phyloP scores from a whole-genome alignment of 2,329 filamentous ascomycete species.

The Neocucurbitaria cava region DNA sequence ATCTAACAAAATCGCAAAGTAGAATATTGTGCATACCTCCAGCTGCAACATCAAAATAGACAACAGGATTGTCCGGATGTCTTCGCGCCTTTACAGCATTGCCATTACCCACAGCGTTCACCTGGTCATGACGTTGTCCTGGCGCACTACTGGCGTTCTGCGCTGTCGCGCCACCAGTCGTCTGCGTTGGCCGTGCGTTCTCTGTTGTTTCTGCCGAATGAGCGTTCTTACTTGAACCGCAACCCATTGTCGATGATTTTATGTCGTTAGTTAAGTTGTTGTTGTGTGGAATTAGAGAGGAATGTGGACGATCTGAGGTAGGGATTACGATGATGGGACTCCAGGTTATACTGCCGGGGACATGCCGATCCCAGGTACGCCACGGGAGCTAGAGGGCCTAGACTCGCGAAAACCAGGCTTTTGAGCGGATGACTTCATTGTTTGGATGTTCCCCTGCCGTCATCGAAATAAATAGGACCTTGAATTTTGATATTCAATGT shows the following conservation, averaged over 20 bases:
- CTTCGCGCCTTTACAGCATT: slow-evolving; percentile 9
- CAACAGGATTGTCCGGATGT: slow-evolving; percentile 20
- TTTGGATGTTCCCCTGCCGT: neutral
- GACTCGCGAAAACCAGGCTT: neutral
- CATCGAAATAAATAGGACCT: slow-evolving; percentile 48
- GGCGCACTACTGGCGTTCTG: neutral
- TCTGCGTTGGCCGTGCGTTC: slow-evolving; percentile 13
- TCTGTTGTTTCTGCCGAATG: slow-evolving; percentile 8
- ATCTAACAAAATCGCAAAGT: neutral
- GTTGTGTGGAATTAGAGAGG: neutral
- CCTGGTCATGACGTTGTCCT: neutral
- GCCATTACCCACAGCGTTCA: neutral
- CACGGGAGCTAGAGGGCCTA: slow-evolving; percentile 4
- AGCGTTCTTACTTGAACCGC: slow-evolving; percentile 16
- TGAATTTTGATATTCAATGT: too few relatives aligned
- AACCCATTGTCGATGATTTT: slow-evolving; percentile 14
- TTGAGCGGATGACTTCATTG: slow-evolving; percentile 8
- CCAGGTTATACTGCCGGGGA: neutral
- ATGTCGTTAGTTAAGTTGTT: neutral
- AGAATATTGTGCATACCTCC: slow-evolving; percentile 4
- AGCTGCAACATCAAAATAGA: slow-evolving; percentile 24
- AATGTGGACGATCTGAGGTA: neutral
- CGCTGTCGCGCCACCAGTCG: neutral
- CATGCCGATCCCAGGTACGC: neutral
- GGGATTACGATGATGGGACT: slow-evolving; percentile 1